Conservation (phyloP, 2,329 filamentous ascomycete species). For the Leptographium wingfieldii region DNA sequence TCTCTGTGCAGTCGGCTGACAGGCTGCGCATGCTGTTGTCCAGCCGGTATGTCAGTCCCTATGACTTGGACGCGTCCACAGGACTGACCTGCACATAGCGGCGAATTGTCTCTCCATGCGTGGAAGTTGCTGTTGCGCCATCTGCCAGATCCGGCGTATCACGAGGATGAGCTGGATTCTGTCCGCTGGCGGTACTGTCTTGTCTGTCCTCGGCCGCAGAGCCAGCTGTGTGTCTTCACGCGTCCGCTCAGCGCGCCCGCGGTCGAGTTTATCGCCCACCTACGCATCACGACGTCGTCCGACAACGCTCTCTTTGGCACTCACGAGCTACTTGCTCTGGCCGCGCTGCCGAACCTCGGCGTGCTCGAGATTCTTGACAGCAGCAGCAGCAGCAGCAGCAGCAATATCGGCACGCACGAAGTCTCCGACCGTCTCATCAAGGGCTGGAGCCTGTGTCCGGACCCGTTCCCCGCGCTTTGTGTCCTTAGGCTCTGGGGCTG, state of each 20-base stretch:
- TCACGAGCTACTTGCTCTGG: conserved; percentile 27
- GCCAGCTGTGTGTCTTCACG: conserved; percentile 3
- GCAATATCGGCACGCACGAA: too few species aligned
- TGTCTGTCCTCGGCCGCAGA: background rate
- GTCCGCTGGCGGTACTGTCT: background rate
- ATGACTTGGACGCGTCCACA: too few species aligned
- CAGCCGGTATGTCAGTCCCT: background rate
- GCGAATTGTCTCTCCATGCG: background rate
- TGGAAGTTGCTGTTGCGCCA: conserved; percentile 3
- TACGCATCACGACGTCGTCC: conserved; percentile 12
- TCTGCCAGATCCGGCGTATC: background rate
- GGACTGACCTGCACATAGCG: background rate
- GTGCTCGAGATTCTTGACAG: conserved; percentile 29
- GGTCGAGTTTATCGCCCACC: conserved; percentile 18
- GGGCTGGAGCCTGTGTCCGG: conserved; percentile 28
- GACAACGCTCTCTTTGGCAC: conserved; percentile 12
- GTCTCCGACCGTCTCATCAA: conserved; percentile 28
- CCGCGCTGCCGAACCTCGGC: conserved; percentile 32
- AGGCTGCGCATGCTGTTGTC: background rate
- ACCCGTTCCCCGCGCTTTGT: conserved; percentile 33
- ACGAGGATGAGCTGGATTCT: background rate
- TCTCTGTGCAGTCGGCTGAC: background rate
- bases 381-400: background rate
- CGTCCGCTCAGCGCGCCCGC: conserved; percentile 1
- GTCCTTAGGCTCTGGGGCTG: conserved; percentile 26